phyloP scores from a whole-genome alignment of 305 asterid species.

The Fraxinus nigra region DNA sequence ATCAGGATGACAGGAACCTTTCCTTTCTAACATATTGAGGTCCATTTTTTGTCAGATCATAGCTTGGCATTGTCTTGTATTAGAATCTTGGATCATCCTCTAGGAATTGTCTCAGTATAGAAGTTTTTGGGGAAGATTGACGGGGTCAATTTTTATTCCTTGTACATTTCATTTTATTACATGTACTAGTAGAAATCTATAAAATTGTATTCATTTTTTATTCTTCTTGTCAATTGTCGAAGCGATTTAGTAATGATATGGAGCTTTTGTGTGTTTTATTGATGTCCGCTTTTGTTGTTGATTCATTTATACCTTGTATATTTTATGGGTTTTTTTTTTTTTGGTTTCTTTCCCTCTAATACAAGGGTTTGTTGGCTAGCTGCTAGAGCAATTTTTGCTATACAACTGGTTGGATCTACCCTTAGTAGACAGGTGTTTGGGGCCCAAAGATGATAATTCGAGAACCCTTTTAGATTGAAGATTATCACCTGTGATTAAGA shows the following conservation, averaged over 20 bases:
- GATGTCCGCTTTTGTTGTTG: neutral
- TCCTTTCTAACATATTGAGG: constrained; percentile 43
- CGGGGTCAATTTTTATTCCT: constrained; percentile 31
- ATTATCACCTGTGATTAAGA: neutral
- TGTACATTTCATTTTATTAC: constrained; percentile 24
- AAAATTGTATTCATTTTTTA: constrained; percentile 21
- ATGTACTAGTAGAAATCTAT: constrained; percentile 22
- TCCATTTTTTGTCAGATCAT: neutral
- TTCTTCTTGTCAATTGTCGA: neutral
- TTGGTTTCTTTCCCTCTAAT: no score
- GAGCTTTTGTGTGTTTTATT: neutral
- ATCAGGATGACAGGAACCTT: constrained; percentile 68
- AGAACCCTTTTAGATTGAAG: neutral
- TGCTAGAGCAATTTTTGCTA: no score
- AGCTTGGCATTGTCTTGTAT: constrained; percentile 22
- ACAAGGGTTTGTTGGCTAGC: neutral
- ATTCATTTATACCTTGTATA: neutral
- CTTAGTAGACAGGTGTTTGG: no score
- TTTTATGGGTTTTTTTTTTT: neutral
- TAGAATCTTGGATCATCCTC: constrained; percentile 25
- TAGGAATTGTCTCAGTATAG: constrained; percentile 31
- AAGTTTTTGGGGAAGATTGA: constrained; percentile 26
- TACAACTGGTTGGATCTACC: no score
- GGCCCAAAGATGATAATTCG: neutral
- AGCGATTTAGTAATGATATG: neutral